Percentiles rank a stretch among this genome's conserved stretches.
Conservation (phyloP, 2,329 filamentous ascomycete species). For the Phyllosticta citrichinensis region DNA sequence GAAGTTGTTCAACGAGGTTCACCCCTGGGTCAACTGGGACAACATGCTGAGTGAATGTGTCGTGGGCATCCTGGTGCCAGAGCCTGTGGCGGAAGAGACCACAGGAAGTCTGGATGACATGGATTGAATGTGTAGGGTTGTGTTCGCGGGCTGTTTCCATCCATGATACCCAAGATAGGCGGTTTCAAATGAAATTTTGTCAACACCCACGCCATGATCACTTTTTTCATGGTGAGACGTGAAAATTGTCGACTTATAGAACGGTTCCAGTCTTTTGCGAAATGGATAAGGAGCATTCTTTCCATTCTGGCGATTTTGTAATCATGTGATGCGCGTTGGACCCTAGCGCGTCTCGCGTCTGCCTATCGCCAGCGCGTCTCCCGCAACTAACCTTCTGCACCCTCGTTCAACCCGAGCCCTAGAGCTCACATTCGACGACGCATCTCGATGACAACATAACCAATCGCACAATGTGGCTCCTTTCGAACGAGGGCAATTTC, state of each 20-base stretch:
- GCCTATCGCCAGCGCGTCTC: neutral
- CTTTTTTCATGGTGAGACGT: neutral
- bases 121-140: slow-evolving; percentile 36
- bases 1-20: slow-evolving; percentile 52
- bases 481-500: slow-evolving; percentile 45
- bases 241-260: neutral
- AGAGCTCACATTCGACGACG: neutral
- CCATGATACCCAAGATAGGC: slow-evolving; percentile 5
- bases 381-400: neutral
- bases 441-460: neutral
- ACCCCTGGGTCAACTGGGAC: slow-evolving; percentile 62
- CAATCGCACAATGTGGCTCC: slow-evolving; percentile 37
- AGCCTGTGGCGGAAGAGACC: slow-evolving; percentile 33
- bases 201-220: neutral
- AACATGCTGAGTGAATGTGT: slow-evolving; percentile 53
- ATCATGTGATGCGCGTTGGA: neutral
- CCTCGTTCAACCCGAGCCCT: neutral
- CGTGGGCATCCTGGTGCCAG: slow-evolving; percentile 50
- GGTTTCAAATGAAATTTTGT: neutral
- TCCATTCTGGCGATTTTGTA: neutral
- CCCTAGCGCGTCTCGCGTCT: neutral
- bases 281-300: neutral
- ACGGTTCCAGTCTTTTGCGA: neutral
- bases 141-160: neutral
- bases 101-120: slow-evolving; percentile 43